A percentile compares a stretch with the other conserved stretches of the same genome.
phyloP scores from a whole-genome alignment of 305 asterid genomes.

The Fraxinus baroniana region DNA sequence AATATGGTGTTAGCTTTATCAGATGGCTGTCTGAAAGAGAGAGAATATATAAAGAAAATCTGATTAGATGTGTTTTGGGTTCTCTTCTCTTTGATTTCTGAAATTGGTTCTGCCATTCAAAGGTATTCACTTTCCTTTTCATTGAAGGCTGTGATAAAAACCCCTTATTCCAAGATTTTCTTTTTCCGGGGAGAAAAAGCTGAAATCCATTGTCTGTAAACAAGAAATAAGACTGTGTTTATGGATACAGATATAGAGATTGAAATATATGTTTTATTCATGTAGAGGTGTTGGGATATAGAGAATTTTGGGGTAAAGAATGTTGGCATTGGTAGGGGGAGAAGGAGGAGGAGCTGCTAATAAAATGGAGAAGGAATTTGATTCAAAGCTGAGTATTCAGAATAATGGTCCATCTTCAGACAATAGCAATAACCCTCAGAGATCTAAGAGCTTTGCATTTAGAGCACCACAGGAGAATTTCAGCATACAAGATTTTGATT shows the following conservation, averaged over 20 bases:
- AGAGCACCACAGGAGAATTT: constrained; percentile 99
- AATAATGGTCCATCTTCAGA: constrained; percentile 43
- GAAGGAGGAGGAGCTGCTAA: constrained; percentile 31
- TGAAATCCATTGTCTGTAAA: constrained; percentile 9
- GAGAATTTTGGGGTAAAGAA: constrained; percentile 37
- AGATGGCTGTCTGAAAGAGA: constrained; percentile 32
- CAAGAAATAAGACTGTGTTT: constrained; percentile 5
- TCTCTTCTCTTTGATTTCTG: constrained; percentile 36
- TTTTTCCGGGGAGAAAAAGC: constrained; percentile 30
- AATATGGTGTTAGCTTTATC: constrained; percentile 54
- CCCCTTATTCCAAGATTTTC: constrained; percentile 38
- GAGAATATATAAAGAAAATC: constrained; percentile 44
- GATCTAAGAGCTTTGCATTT: constrained; percentile 82
- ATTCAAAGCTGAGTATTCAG: constrained; percentile 72
- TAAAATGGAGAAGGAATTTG: constrained; percentile 88
- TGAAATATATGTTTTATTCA: not conserved
- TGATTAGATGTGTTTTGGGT: constrained; percentile 51
- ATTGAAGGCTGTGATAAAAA: constrained; percentile 49
- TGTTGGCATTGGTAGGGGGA: constrained; percentile 60
- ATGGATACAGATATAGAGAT: constrained; percentile 4
- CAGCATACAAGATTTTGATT: constrained; percentile 88
- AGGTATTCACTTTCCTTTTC: constrained; percentile 51
- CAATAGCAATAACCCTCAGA: constrained; percentile 40
- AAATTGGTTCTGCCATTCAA: constrained; percentile 43
- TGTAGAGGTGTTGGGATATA: constrained; percentile 21